Evolutionary conservation across 192 early-diverging fungal species (phyloP).

Genomic region (Backusella macrospora): DNA sequence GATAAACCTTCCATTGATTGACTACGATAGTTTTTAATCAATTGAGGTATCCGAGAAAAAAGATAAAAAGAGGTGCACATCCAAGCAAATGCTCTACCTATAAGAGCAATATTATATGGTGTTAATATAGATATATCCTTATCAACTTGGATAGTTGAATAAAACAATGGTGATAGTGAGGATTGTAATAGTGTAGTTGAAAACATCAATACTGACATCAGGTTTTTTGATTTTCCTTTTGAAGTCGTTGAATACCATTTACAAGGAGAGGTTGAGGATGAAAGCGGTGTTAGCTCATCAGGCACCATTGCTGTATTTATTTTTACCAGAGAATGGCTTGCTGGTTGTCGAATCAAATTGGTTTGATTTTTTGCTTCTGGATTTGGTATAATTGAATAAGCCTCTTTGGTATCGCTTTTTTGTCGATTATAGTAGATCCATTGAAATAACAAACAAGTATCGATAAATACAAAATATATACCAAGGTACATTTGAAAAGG

Average conservation of each 20-base stretch:
- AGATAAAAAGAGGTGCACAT: slow-evolving; percentile 67
- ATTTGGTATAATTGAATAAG: slow-evolving; percentile 1
- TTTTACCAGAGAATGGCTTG: slow-evolving; percentile 24
- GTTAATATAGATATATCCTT: neutral
- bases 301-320: slow-evolving; percentile 18
- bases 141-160: neutral
- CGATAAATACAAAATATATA: slow-evolving; percentile 31
- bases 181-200: slow-evolving; percentile 3
- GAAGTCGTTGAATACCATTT: slow-evolving; percentile 32
- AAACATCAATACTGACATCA: neutral
- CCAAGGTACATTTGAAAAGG: slow-evolving; percentile 61
- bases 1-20: slow-evolving; percentile 75
- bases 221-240: slow-evolving; percentile 3
- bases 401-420: neutral
- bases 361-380: neutral
- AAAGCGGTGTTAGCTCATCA: slow-evolving; percentile 35
- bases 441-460: slow-evolving; percentile 30
- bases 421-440: slow-evolving; percentile 34
- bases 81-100: slow-evolving; percentile 72
- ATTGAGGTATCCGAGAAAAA: slow-evolving; percentile 73
- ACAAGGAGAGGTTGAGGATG: slow-evolving; percentile 34
- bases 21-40: slow-evolving; percentile 62
- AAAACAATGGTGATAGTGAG: neutral
- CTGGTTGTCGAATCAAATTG: slow-evolving; percentile 27
- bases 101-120: neutral